Evolutionary conservation across 2,329 filamentous ascomycete genomes (phyloP).

Genomic region (Botrytis sinoallii): DNA sequence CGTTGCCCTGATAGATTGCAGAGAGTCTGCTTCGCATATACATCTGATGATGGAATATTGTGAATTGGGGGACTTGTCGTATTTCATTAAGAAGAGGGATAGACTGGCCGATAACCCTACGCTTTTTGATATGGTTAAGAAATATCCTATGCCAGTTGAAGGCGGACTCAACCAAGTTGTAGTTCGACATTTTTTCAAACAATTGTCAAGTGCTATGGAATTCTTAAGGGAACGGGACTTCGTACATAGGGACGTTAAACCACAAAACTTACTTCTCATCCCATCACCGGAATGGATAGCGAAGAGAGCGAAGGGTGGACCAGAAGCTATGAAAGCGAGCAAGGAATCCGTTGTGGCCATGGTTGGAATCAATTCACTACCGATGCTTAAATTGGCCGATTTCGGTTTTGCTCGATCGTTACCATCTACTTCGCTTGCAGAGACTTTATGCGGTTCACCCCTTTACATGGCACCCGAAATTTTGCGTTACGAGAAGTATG

Average conservation of each 20-base stretch:
- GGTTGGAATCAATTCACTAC: slow-evolving; percentile 77
- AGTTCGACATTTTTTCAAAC: slow-evolving; percentile 91
- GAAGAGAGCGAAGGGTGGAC: slow-evolving; percentile 52
- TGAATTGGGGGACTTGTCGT: slow-evolving; percentile 86
- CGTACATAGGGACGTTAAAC: slow-evolving; percentile 96
- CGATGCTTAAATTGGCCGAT: slow-evolving; percentile 96
- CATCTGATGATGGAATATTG: slow-evolving; percentile 99
- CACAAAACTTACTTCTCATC: slow-evolving; percentile 88
- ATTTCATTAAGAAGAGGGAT: slow-evolving; percentile 93
- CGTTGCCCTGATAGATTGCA: slow-evolving; percentile 90
- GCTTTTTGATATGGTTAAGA: slow-evolving; percentile 85
- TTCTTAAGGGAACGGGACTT: slow-evolving; percentile 83
- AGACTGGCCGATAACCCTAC: slow-evolving; percentile 75
- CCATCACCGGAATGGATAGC: slow-evolving; percentile 72
- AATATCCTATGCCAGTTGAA: slow-evolving; percentile 79
- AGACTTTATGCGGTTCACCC: slow-evolving; percentile 94
- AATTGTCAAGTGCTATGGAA: slow-evolving; percentile 85
- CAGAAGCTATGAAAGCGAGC: slow-evolving; percentile 73
- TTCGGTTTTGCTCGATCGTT: slow-evolving; percentile 97
- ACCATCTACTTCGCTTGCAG: slow-evolving; percentile 85
- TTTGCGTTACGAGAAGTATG: slow-evolving; percentile 93
- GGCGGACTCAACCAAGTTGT: slow-evolving; percentile 97
- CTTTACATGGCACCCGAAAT: slow-evolving; percentile 99
- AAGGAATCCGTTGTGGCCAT: slow-evolving; percentile 77
- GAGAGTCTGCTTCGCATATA: slow-evolving; percentile 83